Conservation (phyloP, 192 early-diverging fungal species). For the Diversispora eburnea region DNA sequence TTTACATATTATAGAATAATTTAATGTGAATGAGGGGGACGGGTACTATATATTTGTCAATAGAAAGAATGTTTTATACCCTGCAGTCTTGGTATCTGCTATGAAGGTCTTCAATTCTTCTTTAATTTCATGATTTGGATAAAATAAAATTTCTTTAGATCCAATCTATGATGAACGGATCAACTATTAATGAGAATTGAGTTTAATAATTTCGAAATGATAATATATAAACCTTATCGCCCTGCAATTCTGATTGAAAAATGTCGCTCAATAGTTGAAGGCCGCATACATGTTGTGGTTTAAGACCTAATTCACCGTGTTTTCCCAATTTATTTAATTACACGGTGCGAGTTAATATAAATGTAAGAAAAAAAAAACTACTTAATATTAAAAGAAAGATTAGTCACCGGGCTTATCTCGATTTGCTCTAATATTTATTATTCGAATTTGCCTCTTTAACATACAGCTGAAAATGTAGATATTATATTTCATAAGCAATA, state of each 20-base stretch:
- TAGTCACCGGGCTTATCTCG: constrained; percentile 24
- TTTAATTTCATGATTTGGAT: not conserved
- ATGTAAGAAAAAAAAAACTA: not conserved
- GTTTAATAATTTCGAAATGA: not conserved
- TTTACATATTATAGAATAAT: not conserved
- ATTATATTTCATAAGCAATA: not conserved
- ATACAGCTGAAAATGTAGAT: constrained; percentile 12
- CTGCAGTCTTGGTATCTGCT: constrained; percentile 13
- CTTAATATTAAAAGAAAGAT: not conserved
- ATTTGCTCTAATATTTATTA: constrained; percentile 26
- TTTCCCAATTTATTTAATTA: not conserved
- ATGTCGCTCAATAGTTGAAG: constrained; percentile 31
- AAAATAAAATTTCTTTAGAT: constrained; percentile 12
- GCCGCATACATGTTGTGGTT: constrained; percentile 42
- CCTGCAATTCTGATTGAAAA: constrained; percentile 28
- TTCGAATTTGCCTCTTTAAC: constrained; percentile 22
- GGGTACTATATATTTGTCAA: not conserved
- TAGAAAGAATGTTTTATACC: not conserved
- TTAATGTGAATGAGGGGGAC: not conserved
- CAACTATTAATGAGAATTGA: not conserved
- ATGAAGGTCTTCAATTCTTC: not conserved
- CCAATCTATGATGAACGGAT: not conserved
- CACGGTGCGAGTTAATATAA: not conserved
- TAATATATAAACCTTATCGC: constrained; percentile 13
- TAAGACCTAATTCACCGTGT: constrained; percentile 21